These are phyloP conservation scores for Scedosporium dehoogii DNA, from an alignment of 2,329 filamentous ascomycete genomes.

Conservation along the genomic window DNA sequence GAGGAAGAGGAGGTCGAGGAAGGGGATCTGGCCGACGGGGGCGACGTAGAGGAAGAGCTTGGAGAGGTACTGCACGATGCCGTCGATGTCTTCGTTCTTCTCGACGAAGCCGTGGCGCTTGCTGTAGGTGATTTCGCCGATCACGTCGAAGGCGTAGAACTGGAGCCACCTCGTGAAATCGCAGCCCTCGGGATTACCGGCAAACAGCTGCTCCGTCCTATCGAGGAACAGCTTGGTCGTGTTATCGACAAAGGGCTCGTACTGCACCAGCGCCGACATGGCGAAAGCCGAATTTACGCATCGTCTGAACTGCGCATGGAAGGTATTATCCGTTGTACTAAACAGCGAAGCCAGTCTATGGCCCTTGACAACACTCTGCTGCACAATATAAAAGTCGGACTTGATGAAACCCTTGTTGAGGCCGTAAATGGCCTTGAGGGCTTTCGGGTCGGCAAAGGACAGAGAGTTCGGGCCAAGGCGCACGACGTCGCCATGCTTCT, in stretches of 20 bases:
- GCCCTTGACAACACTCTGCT: conserved; percentile 62
- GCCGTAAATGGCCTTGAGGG: conserved; percentile 69
- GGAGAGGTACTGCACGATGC: conserved; percentile 56
- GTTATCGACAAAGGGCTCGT: conserved; percentile 71
- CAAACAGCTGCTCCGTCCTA: conserved; percentile 48
- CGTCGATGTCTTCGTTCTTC: conserved; percentile 63
- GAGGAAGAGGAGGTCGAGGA: conserved; percentile 57
- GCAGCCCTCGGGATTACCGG: conserved; percentile 33
- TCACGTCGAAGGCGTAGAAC: conserved; percentile 75
- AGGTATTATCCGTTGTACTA: conserved; percentile 64
- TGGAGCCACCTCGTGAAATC: conserved; percentile 67
- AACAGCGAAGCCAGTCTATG: conserved; percentile 62
- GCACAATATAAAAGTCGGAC: conserved; percentile 75
- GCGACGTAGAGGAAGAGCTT: conserved; percentile 62
- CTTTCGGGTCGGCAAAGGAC: conserved; percentile 64
- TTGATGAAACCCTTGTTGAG: conserved; percentile 74
- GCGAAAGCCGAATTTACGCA: conserved; percentile 69
- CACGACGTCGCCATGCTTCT: conserved; percentile 63
- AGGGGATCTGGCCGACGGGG: conserved; percentile 64
- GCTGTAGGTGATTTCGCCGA: conserved; percentile 67
- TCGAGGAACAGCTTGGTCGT: conserved; percentile 62
- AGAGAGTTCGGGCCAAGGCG: conserved; percentile 64
- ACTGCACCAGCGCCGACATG: conserved; percentile 67
- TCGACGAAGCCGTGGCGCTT: conserved; percentile 69
- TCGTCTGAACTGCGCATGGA: conserved; percentile 64